phyloP scores from a whole-genome alignment of 1,139 yeast genomes.

The Hanseniaspora gamundiae region DNA sequence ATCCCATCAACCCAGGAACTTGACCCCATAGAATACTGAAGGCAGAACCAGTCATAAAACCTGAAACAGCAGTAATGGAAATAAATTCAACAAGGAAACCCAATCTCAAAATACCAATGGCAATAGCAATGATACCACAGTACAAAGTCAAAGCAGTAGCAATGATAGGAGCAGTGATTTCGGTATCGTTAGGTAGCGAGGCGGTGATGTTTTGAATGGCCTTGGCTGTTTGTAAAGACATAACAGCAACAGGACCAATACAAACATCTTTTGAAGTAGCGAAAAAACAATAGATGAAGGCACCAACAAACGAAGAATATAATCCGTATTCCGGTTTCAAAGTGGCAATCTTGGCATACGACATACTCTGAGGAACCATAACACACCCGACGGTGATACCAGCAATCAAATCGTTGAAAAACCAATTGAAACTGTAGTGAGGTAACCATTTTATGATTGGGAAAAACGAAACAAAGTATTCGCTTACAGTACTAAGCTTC shows the following conservation, averaged over 20 bases:
- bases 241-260: slow-evolving; percentile 95
- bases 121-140: slow-evolving; percentile 78
- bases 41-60: slow-evolving; percentile 94
- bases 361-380: slow-evolving; percentile 91
- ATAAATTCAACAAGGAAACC: slow-evolving; percentile 86
- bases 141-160: slow-evolving; percentile 72
- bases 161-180: slow-evolving; percentile 44
- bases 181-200: slow-evolving; percentile 29
- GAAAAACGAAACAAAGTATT: slow-evolving; percentile 52
- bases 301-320: slow-evolving; percentile 88
- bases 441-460: slow-evolving; percentile 77
- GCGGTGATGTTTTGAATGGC: slow-evolving; percentile 56
- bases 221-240: slow-evolving; percentile 79
- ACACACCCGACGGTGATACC: slow-evolving; percentile 92
- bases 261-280: slow-evolving; percentile 94
- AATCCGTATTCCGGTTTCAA: slow-evolving; percentile 76
- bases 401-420: slow-evolving; percentile 73
- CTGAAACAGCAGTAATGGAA: slow-evolving; percentile 86
- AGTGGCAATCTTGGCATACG: slow-evolving; percentile 81
- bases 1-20: slow-evolving; percentile 81
- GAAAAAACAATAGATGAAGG: slow-evolving; percentile 73
- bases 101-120: slow-evolving; percentile 67
- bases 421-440: slow-evolving; percentile 72
- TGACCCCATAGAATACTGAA: slow-evolving; percentile 73
- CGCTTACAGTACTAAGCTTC: slow-evolving; percentile 10